Conservation (phyloP, 306 rosid species). For the Castanea mollissima region DNA sequence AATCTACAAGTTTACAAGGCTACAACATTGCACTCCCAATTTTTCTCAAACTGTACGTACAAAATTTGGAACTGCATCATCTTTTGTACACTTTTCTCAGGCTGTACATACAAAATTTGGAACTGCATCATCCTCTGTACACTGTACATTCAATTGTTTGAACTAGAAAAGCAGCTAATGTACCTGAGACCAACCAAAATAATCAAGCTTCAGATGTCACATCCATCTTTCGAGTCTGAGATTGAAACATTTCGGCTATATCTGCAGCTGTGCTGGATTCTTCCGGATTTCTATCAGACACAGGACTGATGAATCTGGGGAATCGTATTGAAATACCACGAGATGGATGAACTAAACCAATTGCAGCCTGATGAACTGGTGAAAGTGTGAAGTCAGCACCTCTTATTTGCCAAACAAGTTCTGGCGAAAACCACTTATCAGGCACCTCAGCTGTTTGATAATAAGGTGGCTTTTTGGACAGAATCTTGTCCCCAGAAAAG, state of each 20-base stretch:
- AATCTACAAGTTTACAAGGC: not conserved
- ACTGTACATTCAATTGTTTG: not conserved
- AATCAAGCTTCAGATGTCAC: slow-evolving; percentile 41
- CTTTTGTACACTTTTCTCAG: too few relatives aligned
- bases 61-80: too few relatives aligned
- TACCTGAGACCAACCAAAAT: not conserved
- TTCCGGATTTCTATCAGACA: slow-evolving; percentile 71
- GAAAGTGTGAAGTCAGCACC: slow-evolving; percentile 90
- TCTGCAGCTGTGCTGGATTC: slow-evolving; percentile 78
- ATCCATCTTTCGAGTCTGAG: slow-evolving; percentile 85
- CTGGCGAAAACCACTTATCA: slow-evolving; percentile 69
- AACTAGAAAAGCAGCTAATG: not conserved
- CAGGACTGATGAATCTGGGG: slow-evolving; percentile 57
- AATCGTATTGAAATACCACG: slow-evolving; percentile 92
- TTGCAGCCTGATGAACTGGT: slow-evolving; percentile 87
- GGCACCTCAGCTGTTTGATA: slow-evolving; percentile 77
- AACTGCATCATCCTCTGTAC: too few relatives aligned
- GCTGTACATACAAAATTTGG: too few relatives aligned
- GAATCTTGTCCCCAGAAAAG: slow-evolving; percentile 60
- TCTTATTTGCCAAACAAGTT: slow-evolving; percentile 83
- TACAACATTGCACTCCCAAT: not conserved
- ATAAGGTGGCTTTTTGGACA: slow-evolving; percentile 72
- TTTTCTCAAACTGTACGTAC: too few relatives aligned
- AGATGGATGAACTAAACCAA: slow-evolving; percentile 75
- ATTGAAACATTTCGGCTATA: slow-evolving; percentile 69